Evolutionary conservation across 495 filamentous ascomycete genomes (phyloP).

Genomic region (Penicillium crystallinum): DNA sequence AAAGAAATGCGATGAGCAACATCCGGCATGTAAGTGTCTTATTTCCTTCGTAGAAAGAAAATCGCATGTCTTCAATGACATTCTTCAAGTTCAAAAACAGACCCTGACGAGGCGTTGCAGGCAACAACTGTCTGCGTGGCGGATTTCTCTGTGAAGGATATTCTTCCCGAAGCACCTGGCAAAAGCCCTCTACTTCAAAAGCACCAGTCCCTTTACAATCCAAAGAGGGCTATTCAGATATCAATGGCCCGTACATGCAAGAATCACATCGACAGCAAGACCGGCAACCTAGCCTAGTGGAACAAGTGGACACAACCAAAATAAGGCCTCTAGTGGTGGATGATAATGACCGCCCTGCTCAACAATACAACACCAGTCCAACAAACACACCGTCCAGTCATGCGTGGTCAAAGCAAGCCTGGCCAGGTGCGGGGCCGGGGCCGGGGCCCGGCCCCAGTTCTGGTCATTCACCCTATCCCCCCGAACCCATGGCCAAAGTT

Average conservation of each 20-base stretch:
- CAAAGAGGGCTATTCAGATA: conserved; percentile 65
- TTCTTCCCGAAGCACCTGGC: conserved; percentile 69
- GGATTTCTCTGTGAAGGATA: conserved; percentile 96
- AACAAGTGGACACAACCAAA: conserved; percentile 36
- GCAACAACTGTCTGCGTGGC: conserved; percentile 87
- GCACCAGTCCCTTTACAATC: conserved; percentile 76
- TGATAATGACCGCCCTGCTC: conserved; percentile 35
- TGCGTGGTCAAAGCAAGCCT: conserved; percentile 39
- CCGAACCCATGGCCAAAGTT: conserved; percentile 35
- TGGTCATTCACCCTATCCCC: conserved; percentile 29
- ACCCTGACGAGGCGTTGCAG: conserved; percentile 36
- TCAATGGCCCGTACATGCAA: conserved; percentile 42
- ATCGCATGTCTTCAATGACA: too few relatives aligned
- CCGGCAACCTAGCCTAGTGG: conserved; percentile 29
- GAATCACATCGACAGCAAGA: conserved; percentile 47
- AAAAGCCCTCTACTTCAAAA: conserved; percentile 55
- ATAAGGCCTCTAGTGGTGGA: conserved; percentile 42
- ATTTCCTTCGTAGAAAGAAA: too few relatives aligned
- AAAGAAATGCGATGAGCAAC: conserved; percentile 97
- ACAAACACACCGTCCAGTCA: conserved; percentile 30
- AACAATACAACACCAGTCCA: conserved; percentile 37
- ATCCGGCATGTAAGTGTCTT: conserved; percentile 76
- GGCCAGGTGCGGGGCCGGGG: conserved; percentile 15
- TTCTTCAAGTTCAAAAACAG: neutral
- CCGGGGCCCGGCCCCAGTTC: neutral